Evolutionary conservation across 2,329 filamentous ascomycete genomes (phyloP), one percentile per base, ranked within the genome.

Genomic region (Penicillium glabrum): DNA sequence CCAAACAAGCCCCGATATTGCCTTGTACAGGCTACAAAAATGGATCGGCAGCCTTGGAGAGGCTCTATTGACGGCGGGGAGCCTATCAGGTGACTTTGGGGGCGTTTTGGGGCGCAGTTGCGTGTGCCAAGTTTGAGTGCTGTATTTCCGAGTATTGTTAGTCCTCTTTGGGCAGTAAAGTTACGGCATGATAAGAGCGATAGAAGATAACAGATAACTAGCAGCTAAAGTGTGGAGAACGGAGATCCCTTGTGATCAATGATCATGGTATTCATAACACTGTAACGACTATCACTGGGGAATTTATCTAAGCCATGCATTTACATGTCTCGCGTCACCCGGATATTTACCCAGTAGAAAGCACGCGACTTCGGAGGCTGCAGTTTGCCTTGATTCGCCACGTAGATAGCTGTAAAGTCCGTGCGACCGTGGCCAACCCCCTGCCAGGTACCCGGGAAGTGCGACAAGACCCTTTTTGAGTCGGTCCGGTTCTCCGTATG

Each of bases 291-390:
- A 41, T 41, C 39, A 41, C 9, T 41, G 24, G 13, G 13, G 46
- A 37, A 35, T 10, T 19, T 31, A 16, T 48, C 16, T 14, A 10
- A 13, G 5, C 13, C 7, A n/a, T 41, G 23, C 33, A 23, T 33
- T 24, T 16, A 21, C 11, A 53, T 47, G 23, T 31, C 31, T 51
- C 58, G 52, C 58, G 55, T 63, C 59, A 63, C 35, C 49, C 54
- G 61, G 53, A 51, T 52, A 49, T 9, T 19, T 11, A 37, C 35
- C 16, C 4, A 4, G 35, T 39, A 11, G 19, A 31, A 58, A 60
- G 62, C 63, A 66, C 63, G 62, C 63, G 63, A 66, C 62, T 58
- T 61, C 58, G 57, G 61, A 62, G 53, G 51, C 46, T 9, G 9
- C 23, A 62, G 55, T 57, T 33, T 62, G 60, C 61, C 61, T 63